These are phyloP conservation scores for Fomitopsis pinicola DNA, from an alignment of 1,284 basidiomycete species.

Conservation along the genomic window DNA sequence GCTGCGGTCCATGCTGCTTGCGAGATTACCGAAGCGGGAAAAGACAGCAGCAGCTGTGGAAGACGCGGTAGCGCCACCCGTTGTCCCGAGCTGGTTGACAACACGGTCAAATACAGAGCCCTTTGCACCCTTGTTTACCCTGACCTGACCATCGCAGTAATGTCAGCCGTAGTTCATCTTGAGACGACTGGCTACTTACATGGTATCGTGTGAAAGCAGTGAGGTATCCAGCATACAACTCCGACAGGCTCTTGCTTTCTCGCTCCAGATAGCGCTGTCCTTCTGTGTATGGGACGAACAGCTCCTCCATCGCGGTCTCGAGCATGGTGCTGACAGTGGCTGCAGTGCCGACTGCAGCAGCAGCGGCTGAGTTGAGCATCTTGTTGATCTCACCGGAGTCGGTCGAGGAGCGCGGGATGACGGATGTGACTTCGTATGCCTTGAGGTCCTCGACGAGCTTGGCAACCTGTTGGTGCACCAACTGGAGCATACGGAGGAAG, in stretches of 20 bases:
- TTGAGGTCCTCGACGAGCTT: conserved; percentile 90
- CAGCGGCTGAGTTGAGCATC: conserved; percentile 43
- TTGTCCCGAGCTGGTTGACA: conserved; percentile 82
- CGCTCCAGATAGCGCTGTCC: conserved; percentile 89
- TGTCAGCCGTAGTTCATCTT: background rate
- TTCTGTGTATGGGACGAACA: conserved; percentile 94
- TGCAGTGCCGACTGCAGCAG: conserved; percentile 34
- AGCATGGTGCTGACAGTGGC: conserved; percentile 80
- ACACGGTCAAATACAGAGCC: conserved; percentile 88
- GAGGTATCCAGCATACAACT: conserved; percentile 79
- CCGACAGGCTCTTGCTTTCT: conserved; percentile 84
- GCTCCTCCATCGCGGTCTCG: conserved; percentile 92
- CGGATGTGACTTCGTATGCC: conserved; percentile 79
- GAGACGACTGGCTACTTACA: conserved; percentile 42
- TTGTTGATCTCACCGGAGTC: conserved; percentile 58
- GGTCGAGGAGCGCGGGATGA: conserved; percentile 54
- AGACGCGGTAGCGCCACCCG: conserved; percentile 59
- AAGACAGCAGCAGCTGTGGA: conserved; percentile 78
- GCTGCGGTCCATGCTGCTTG: conserved; percentile 45
- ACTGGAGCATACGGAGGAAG: conserved; percentile 87
- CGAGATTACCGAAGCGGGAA: conserved; percentile 79
- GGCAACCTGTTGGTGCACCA: conserved; percentile 81
- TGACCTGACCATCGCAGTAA: conserved; percentile 44
- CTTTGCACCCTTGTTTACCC: conserved; percentile 68
- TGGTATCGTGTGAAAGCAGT: conserved; percentile 85